Evolutionary conservation across 371 early-diverging fungal species (phyloP), one percentile per base, ranked within the genome.

Genomic region (Encephalitozoon hellem): DNA sequence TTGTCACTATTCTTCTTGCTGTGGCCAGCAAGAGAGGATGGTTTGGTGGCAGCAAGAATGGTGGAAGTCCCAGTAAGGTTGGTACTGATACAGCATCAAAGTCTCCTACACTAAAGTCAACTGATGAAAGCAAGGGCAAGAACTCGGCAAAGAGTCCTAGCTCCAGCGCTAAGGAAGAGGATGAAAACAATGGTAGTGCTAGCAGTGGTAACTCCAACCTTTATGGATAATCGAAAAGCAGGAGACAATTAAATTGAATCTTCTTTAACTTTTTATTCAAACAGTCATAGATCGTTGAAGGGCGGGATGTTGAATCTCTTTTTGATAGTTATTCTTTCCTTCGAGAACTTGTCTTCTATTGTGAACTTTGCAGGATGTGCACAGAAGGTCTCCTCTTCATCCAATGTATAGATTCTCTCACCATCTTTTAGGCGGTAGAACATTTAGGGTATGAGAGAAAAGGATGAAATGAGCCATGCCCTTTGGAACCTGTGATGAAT

Each of bases 301-400:
- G 81, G 83, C 0, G 25, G 42, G 11, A 82, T 72, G 9, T 76
- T 63, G 71, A 69, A 68, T 67, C 77, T 77, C 43, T n/a, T 69
- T 67, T 84, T 82, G 15, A 80, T 73, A 32, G 69, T 26, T 28
- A 84, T 81, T 67, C 84, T 67, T 30, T 84, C 55, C 55, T 77
- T 65, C 2, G 81, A 80, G 55, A 71, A 81, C n/a, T 42, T 41
- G 54, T 84, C 84, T 70, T 77, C 80, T 63, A 79, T 64, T 41
- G 80, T 76, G 67, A 80, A 84, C 69, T 74, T 80, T 25, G 83
- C 81, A 64, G 84, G 84, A 51, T 80, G 77, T 34, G 76, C 83
- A 12, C 43, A 18, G 15, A 52, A 39, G 47, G 75, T 43, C 21
- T 51, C 77, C 68, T 74, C 59, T 63, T 75, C 75, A 32, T 81